Percentiles rank a stretch among this genome's conserved stretches.
phyloP scores from a whole-genome alignment of 2,329 filamentous ascomycete genomes.

The Rachicladosporium sp. region DNA sequence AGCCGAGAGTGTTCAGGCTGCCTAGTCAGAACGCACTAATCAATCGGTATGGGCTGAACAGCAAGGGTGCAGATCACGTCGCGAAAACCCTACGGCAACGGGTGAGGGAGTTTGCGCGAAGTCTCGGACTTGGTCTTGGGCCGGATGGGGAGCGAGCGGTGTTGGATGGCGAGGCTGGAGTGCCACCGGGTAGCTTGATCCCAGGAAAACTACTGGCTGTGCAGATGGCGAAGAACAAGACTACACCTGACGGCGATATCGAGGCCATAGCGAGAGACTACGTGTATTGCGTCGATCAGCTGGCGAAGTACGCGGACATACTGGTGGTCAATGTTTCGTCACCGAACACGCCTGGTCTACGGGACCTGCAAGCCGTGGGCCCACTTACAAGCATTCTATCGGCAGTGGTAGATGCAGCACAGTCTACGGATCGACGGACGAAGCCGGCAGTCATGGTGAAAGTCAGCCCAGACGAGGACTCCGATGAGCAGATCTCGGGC shows the following conservation, averaged over 20 bases:
- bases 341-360: conserved; percentile 85
- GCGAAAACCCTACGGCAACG: conserved; percentile 67
- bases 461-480: conserved; percentile 90
- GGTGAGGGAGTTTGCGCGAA: conserved; percentile 63
- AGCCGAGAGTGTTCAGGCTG: conserved; percentile 77
- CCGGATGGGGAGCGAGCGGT: conserved; percentile 57
- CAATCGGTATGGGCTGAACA: conserved; percentile 94
- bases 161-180: conserved; percentile 60
- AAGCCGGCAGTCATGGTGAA: conserved; percentile 92
- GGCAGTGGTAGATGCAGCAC: conserved; percentile 71
- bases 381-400: conserved; percentile 69
- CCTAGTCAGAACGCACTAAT: conserved; percentile 76
- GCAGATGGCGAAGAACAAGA: conserved; percentile 95
- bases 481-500: conserved; percentile 68
- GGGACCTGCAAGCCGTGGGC: conserved; percentile 72
- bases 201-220: conserved; percentile 71
- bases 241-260: conserved; percentile 73
- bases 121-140: conserved; percentile 51
- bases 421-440: conserved; percentile 52
- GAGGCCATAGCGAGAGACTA: conserved; percentile 69
- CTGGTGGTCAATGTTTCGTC: conserved; percentile 97
- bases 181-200: conserved; percentile 70
- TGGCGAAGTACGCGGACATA: conserved; percentile 84
- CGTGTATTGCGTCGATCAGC: conserved; percentile 68
- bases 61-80: conserved; percentile 75